Evolutionary conservation across 23 red algal genomes (phyloP), one percentile per base, ranked within the genome.

Genomic region (Gracilaria domingensis): DNA sequence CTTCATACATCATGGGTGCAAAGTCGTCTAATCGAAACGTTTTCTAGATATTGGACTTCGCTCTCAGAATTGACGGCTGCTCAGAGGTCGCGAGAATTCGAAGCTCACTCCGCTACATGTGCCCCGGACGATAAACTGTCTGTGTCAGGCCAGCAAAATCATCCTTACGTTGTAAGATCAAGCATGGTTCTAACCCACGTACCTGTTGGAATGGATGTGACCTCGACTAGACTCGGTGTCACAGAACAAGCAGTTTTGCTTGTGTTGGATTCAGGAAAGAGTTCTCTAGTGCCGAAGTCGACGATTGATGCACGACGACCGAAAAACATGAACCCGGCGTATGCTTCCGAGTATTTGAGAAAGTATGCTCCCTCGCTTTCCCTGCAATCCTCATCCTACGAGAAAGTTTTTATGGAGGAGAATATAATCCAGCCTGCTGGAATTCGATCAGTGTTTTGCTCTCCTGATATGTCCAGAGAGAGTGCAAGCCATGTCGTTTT

Each of bases 211-310:
- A 58, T 92, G 49, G 65, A 24, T 36, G 62, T 84, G 55, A 92
- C 89, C 8, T 44, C 33, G 18, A 92, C 79, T 4, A 67, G 36
- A 55, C 29, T 83, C 12, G 89, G 89, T 65, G 37, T 84, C 47
- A 92, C 79, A 20, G 89, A 92, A 55, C 66, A 47, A 58, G 75
- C 89, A 48, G 16, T 84, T 17, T 28, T 78, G 66, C 32, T 92
- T 36, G 47, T 66, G 7, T 47, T 92, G 34, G 78, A 83, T 29
- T 73, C 79, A 33, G 79, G 89, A 40, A 79, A 84, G 42, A 61
- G 81, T 25, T 21, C 69, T 21, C 55, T 84, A 18, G 67, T 92
- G 4, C 54, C 89, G 8, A 83, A 77, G 48, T 51, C 54, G 28
- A 42, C 71, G 2, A 28, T 92, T 30, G 89, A 92, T 58, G 79